phyloP scores from a whole-genome alignment of 2,329 filamentous ascomycete species.

The Phoma sp. region DNA sequence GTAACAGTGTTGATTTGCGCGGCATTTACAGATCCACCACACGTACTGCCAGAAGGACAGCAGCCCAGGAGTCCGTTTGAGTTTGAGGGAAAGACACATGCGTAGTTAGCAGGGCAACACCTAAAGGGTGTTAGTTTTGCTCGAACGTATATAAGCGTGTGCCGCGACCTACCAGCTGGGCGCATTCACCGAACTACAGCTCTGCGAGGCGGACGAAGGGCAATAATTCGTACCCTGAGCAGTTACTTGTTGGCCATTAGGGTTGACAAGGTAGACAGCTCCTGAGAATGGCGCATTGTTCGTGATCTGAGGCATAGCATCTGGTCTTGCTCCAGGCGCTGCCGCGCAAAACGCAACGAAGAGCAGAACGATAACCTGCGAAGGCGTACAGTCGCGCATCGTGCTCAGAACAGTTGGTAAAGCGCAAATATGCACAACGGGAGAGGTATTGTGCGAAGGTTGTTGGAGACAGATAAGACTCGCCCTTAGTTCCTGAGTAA shows the following conservation, averaged over 20 bases:
- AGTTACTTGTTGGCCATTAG: slow-evolving; percentile 42
- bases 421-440: too few relatives aligned
- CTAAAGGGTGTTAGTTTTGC: slow-evolving; percentile 21
- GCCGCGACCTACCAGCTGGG: slow-evolving; percentile 49
- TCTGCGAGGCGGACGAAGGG: slow-evolving; percentile 45
- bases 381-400: slow-evolving; percentile 6
- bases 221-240: slow-evolving; percentile 44
- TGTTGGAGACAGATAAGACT: not conserved
- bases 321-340: slow-evolving; percentile 34
- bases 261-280: slow-evolving; percentile 47
- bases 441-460: too few relatives aligned
- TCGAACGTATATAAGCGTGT: not conserved
- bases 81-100: slow-evolving; percentile 40
- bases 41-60: slow-evolving; percentile 45
- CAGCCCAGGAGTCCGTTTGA: slow-evolving; percentile 47
- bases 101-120: slow-evolving; percentile 47
- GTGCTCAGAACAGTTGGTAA: not conserved
- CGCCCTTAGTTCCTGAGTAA: not conserved
- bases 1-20: slow-evolving; percentile 46
- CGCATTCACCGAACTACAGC: slow-evolving; percentile 51
- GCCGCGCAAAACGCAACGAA: slow-evolving; percentile 24
- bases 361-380: not conserved
- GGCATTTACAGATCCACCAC: slow-evolving; percentile 42
- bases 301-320: slow-evolving; percentile 37
- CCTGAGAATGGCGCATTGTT: slow-evolving; percentile 51